Evolutionary conservation across 345 rosid genomes (phyloP).

Genomic region (Draba incana): DNA sequence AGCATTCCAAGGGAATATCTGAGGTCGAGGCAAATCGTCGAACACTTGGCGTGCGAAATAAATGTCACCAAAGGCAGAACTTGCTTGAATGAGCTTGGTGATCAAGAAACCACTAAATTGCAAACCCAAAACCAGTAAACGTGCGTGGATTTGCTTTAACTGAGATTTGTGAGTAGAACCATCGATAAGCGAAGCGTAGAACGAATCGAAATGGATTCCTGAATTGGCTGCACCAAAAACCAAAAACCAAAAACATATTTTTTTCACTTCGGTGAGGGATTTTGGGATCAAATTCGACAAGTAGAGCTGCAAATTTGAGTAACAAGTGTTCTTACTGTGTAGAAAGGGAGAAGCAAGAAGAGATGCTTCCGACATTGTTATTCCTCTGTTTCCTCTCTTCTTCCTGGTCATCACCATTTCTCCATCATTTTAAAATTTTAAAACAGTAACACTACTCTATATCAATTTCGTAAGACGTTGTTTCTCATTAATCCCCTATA

Average conservation of each 20-base stretch:
- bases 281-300: conserved; percentile 4
- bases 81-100: conserved; percentile 46
- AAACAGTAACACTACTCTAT: not conserved
- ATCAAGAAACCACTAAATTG: conserved; percentile 54
- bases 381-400: not conserved
- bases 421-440: not conserved
- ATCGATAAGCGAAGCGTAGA: conserved; percentile 53
- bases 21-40: conserved; percentile 59
- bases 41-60: conserved; percentile 59
- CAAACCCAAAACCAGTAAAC: conserved; percentile 48
- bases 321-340: conserved; percentile 34
- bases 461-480: not conserved
- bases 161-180: conserved; percentile 43
- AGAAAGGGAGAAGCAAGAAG: conserved; percentile 38
- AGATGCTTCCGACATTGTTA: conserved; percentile 39
- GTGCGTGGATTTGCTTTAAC: conserved; percentile 57
- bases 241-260: not conserved
- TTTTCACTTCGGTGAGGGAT: not conserved
- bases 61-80: conserved; percentile 48
- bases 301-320: not conserved
- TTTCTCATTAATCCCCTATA: no score
- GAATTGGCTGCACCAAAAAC: conserved; percentile 34
- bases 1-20: conserved; percentile 66
- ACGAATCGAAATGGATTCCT: conserved; percentile 43
- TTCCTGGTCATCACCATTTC: conserved; percentile 13